Evolutionary conservation across 768 basidiomycete genomes (phyloP).

Genomic region (Suillus spraguei): DNA sequence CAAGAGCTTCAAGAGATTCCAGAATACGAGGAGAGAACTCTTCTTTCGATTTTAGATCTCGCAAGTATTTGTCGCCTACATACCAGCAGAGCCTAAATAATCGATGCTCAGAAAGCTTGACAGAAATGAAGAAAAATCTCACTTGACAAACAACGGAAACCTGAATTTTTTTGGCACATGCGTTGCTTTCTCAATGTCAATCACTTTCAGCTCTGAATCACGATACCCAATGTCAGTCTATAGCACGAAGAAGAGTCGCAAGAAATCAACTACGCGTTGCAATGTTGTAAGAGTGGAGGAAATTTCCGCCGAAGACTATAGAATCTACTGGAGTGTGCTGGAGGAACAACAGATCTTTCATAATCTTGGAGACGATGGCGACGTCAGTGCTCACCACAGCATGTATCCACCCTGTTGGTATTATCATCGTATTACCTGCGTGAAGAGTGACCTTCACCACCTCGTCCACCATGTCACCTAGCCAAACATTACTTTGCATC

Average conservation of each 20-base stretch:
- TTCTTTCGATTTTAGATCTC: conserved; percentile 64
- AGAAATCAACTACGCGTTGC: conserved; percentile 64
- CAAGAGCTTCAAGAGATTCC: conserved; percentile 67
- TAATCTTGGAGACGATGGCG: conserved; percentile 4
- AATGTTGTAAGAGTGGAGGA: conserved; percentile 91
- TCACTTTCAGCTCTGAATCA: conserved; percentile 74
- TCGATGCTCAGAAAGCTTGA: conserved; percentile 11
- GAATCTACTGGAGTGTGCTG: conserved; percentile 92
- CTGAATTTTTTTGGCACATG: conserved; percentile 92
- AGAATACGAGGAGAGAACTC: conserved; percentile 63
- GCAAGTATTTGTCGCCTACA: conserved; percentile 78
- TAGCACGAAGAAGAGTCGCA: conserved; percentile 7
- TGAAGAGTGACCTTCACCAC: conserved; percentile 82
- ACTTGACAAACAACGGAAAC: conserved; percentile 83
- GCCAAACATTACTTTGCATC: conserved; percentile 83
- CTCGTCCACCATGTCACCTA: conserved; percentile 91
- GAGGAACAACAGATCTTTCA: conserved; percentile 10
- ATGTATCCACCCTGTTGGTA: conserved; percentile 97
- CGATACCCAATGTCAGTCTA: conserved; percentile 16
- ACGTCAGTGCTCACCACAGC: conserved; percentile 70
- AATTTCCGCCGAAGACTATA: conserved; percentile 97
- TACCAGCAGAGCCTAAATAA: conserved; percentile 82
- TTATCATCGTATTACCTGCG: conserved; percentile 88
- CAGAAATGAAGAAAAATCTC: conserved; percentile 26
- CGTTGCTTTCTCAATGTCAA: conserved; percentile 91